These are phyloP conservation scores for Posidonia oceanica DNA, from an alignment of 116 monocot genomes.

Conservation along the genomic window DNA sequence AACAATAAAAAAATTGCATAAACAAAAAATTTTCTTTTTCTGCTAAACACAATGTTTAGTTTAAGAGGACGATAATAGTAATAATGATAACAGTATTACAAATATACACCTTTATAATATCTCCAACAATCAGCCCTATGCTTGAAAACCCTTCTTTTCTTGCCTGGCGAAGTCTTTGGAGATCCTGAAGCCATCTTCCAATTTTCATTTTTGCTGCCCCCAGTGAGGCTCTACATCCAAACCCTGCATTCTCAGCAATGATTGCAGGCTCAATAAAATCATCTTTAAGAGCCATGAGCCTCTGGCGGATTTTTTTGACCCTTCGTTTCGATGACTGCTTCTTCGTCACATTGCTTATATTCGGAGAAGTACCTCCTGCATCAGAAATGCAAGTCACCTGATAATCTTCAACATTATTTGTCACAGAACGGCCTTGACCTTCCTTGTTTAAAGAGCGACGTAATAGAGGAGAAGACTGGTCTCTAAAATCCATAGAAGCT, in stretches of 20 bases:
- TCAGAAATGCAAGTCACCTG: conserved; percentile 18
- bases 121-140: conserved; percentile 76
- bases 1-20: not conserved
- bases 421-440: conserved; percentile 23
- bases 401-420: conserved; percentile 36
- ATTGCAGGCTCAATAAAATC: conserved; percentile 62
- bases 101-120: conserved; percentile 64
- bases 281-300: conserved; percentile 89
- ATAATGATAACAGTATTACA: not conserved
- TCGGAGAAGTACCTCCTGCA: conserved; percentile 23
- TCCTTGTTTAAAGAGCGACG: conserved; percentile 74
- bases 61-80: too few relatives aligned
- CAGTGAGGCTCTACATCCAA: conserved; percentile 41
- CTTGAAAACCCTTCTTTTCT: conserved; percentile 89
- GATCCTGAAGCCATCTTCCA: conserved; percentile 90
- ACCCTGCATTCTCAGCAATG: conserved; percentile 43
- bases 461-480: conserved; percentile 72
- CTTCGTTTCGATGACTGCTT: conserved; percentile 64
- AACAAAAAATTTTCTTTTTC: too few relatives aligned
- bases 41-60: too few relatives aligned
- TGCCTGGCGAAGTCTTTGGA: conserved; percentile 83
- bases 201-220: conserved; percentile 74
- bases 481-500: conserved; percentile 93
- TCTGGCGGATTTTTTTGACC: conserved; percentile 90
- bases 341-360: conserved; percentile 18